Conservation (phyloP, 768 basidiomycete species). For the Hypholoma sublateritium region DNA sequence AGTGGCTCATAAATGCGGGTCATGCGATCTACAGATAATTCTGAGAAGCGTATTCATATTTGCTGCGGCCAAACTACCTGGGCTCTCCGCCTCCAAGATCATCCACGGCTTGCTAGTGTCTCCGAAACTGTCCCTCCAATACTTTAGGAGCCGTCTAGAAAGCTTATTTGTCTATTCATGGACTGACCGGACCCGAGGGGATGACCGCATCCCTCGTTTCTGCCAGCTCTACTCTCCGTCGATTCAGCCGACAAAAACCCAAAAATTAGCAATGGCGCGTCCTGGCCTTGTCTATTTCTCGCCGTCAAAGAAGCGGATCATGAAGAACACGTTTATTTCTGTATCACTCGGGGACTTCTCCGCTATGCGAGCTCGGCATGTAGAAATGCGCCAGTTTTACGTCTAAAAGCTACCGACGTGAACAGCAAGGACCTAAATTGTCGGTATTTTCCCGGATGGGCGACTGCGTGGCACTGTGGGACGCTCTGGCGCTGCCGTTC, state of each 20-base stretch:
- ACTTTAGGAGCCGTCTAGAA: not conserved
- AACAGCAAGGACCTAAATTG: slow-evolving; percentile 9
- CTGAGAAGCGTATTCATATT: too few species aligned
- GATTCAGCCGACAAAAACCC: slow-evolving; percentile 12
- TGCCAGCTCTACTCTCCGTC: not conserved
- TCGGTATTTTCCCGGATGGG: slow-evolving; percentile 19
- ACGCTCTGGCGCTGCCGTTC: slow-evolving; percentile 1
- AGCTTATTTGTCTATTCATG: slow-evolving; percentile 14
- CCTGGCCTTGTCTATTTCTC: not conserved
- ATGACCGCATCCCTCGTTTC: not conserved
- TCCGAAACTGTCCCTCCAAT: not conserved
- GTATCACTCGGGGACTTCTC: not conserved
- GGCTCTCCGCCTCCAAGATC: too few species aligned
- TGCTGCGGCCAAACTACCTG: too few species aligned
- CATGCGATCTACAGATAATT: too few species aligned
- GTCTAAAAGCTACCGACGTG: not conserved
- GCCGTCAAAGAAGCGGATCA: not conserved
- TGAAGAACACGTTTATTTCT: not conserved
- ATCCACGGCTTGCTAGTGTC: not conserved
- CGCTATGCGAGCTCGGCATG: not conserved
- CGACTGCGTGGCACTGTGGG: slow-evolving; percentile 1
- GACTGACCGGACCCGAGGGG: not conserved
- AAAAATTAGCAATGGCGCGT: not conserved
- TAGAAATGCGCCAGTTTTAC: not conserved
- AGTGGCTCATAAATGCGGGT: too few species aligned